phyloP scores from a whole-genome alignment of 2,329 filamentous ascomycete species.

The Plectosphaerella plurivora region DNA sequence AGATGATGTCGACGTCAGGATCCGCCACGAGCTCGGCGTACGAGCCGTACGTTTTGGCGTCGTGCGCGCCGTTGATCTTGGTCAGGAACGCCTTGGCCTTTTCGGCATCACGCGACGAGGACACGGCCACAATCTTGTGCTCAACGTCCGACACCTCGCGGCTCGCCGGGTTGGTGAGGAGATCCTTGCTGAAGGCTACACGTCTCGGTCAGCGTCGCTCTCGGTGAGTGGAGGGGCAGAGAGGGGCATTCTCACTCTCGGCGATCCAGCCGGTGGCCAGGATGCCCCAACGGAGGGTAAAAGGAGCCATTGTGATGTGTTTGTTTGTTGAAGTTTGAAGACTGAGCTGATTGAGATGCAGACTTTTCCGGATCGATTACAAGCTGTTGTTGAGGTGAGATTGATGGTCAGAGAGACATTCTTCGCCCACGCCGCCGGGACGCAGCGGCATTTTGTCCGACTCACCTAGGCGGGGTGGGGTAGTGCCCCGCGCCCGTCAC shows the following conservation, averaged over 20 bases:
- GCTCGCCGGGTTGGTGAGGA: constrained; percentile 66
- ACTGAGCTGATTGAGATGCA: no score
- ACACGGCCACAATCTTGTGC: constrained; percentile 74
- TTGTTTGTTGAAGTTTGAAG: not conserved
- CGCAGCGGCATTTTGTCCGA: not conserved
- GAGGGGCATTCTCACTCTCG: constrained; percentile 35
- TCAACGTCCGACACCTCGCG: constrained; percentile 68
- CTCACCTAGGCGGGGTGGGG: not conserved
- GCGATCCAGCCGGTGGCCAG: constrained; percentile 58
- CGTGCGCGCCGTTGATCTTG: constrained; percentile 62
- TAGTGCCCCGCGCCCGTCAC: not conserved
- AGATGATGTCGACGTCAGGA: constrained; percentile 76
- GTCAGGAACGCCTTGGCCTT: constrained; percentile 70
- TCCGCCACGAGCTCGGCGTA: constrained; percentile 80
- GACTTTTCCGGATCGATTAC: no score
- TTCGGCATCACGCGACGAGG: constrained; percentile 68
- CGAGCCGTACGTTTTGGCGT: constrained; percentile 70
- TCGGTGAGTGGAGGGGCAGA: not conserved
- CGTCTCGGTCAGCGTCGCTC: not conserved
- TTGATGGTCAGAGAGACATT: not conserved
- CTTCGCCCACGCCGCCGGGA: not conserved
- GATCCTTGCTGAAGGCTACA: constrained; percentile 67
- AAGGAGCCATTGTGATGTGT: constrained; percentile 36
- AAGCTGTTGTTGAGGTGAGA: not conserved
- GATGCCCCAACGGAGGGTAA: constrained; percentile 54